Conservation (phyloP, 768 basidiomycete species). For the Russula abietina region DNA sequence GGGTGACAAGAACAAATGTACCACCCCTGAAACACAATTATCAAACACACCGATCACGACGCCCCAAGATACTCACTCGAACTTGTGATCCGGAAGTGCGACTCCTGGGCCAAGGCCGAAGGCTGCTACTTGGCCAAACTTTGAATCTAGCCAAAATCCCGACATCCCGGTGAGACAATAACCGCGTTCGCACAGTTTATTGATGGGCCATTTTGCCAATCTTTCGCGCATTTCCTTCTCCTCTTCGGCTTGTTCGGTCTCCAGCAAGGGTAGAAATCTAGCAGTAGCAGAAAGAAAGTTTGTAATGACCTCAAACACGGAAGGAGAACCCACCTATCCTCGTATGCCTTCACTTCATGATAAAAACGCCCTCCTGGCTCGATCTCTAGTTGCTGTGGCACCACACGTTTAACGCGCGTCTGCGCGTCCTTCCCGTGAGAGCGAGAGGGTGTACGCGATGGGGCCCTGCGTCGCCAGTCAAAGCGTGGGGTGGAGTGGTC, state of each 20-base stretch:
- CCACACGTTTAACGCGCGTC: slow-evolving; percentile 36
- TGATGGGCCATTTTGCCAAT: slow-evolving; percentile 59
- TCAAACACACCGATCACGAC: not conserved
- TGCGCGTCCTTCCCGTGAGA: slow-evolving; percentile 20
- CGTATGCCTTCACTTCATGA: slow-evolving; percentile 48
- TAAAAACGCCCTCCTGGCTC: slow-evolving; percentile 40
- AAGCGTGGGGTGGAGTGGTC: slow-evolving; percentile 35
- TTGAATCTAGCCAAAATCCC: slow-evolving; percentile 63
- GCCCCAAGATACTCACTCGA: slow-evolving; percentile 48
- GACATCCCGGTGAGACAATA: slow-evolving; percentile 61
- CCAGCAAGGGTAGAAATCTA: slow-evolving; percentile 44
- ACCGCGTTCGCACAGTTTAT: slow-evolving; percentile 58
- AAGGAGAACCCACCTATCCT: slow-evolving; percentile 41
- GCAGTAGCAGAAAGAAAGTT: slow-evolving; percentile 25
- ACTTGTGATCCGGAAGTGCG: slow-evolving; percentile 56
- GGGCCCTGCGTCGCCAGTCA: slow-evolving; percentile 56
- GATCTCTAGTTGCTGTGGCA: slow-evolving; percentile 34
- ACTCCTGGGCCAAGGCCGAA: slow-evolving; percentile 62
- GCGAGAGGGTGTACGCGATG: slow-evolving; percentile 36
- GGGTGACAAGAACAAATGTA: slow-evolving; percentile 59
- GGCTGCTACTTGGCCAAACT: slow-evolving; percentile 59
- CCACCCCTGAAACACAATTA: slow-evolving; percentile 47
- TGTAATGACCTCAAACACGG: not conserved
- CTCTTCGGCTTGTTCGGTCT: slow-evolving; percentile 59
- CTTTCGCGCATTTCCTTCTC: slow-evolving; percentile 56